Conservation (phyloP, 179 eudicot species). For the Patellifolia procumbens region DNA sequence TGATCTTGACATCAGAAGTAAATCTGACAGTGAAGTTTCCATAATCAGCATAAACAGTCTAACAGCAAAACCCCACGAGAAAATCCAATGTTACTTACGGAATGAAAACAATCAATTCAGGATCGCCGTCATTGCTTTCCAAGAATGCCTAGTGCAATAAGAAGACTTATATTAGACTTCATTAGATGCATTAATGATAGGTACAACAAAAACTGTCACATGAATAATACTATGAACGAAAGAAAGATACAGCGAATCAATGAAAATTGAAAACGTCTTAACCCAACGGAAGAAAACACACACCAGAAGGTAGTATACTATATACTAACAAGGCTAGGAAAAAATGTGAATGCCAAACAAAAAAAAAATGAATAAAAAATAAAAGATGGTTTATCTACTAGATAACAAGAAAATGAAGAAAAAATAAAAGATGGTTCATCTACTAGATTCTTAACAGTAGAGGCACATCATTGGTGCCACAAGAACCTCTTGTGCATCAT, state of each 20-base stretch:
- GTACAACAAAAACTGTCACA: neutral
- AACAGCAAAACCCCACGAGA: neutral
- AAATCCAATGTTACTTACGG: conserved; percentile 61
- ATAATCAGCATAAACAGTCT: conserved; percentile 20
- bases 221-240: neutral
- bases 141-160: conserved; percentile 61
- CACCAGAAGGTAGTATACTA: no score
- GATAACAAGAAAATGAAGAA: no score
- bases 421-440: no score
- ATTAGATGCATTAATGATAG: neutral
- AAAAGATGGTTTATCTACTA: no score
- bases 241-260: neutral
- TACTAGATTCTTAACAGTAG: no score
- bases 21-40: conserved; percentile 47
- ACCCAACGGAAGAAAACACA: no score
- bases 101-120: conserved; percentile 87
- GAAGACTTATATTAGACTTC: conserved; percentile 5
- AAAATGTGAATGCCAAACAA: no score
- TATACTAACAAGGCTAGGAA: no score
- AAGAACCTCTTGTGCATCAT: neutral
- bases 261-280: no score
- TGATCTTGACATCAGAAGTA: conserved; percentile 95
- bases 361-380: neutral
- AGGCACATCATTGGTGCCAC: neutral
- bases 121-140: conserved; percentile 98